Base-by-base conservation (phyloP, 23 red algal genomes). In the Rhodosorus marinus region DNA sequence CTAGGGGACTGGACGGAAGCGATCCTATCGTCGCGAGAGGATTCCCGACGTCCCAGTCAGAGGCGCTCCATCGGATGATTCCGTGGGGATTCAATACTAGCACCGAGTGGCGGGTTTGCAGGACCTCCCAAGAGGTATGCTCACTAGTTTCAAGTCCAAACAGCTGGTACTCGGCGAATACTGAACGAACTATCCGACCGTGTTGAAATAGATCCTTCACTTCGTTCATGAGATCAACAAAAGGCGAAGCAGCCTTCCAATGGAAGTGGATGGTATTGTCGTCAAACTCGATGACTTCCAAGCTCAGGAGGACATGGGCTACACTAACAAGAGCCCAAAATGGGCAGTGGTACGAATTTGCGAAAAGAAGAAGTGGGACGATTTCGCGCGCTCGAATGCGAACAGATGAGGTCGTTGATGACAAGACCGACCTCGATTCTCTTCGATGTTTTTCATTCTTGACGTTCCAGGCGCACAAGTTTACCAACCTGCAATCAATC, bases 401-500 rank as follows among this genome's bases (percentile, higher is more conserved):
- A n/a, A n/a, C n/a, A n/a, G n/a, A n/a, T n/a, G n/a, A n/a, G n/a
- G n/a, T n/a, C n/a, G n/a, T n/a, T n/a, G n/a, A n/a, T n/a, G n/a
- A n/a, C n/a, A n/a, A n/a, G n/a, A n/a, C n/a, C n/a, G n/a, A n/a
- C n/a, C n/a, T n/a, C n/a, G n/a, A n/a, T n/a, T n/a, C n/a, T n/a
- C n/a, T n/a, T n/a, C n/a, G n/a, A n/a, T n/a, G n/a, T n/a, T n/a
- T n/a, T n/a, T n/a, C n/a, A n/a, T n/a, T n/a, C n/a, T n/a, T n/a
- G n/a, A n/a, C n/a, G n/a, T n/a, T n/a, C n/a, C 52, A 76, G 15
- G 80, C 80, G 1, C 57, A 55, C 48, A 86, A 86, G 50, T 75
- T 86, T 52, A 31, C 67, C 6, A 62, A 69, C 7, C 56, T 56
- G 19, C 33, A 43, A 0, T 60, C 38, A 7, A 59, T 69, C 0